These are phyloP conservation scores for Vinca minor DNA, from an alignment of 257 asterid species.

Conservation along the genomic window DNA sequence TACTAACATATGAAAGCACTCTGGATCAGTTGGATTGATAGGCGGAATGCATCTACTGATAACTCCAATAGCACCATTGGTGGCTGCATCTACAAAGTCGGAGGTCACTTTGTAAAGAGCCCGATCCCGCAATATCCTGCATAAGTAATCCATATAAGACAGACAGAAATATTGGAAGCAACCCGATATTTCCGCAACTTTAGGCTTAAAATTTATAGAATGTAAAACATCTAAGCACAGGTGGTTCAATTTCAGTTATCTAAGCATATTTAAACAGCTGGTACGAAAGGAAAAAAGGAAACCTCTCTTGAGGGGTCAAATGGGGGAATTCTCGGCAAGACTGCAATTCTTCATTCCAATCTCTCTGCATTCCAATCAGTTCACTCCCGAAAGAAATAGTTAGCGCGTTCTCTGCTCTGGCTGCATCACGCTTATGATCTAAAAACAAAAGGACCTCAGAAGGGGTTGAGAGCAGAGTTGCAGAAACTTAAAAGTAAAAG, in stretches of 20 bases:
- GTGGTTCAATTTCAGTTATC: constrained; percentile 1
- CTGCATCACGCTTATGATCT: constrained; percentile 95
- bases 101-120: constrained; percentile 88
- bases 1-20: constrained; percentile 89
- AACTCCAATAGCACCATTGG: constrained; percentile 86
- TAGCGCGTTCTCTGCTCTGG: constrained; percentile 82
- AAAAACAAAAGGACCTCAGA: constrained; percentile 24
- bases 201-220: not conserved
- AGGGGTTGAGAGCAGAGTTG: constrained; percentile 13
- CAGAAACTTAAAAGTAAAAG: constrained; percentile 6
- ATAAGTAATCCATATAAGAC: constrained; percentile 6
- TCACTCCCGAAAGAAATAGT: constrained; percentile 90
- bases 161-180: constrained; percentile 1
- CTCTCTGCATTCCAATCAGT: constrained; percentile 97
- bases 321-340: constrained; percentile 93
- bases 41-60: constrained; percentile 88
- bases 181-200: not conserved
- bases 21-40: constrained; percentile 96
- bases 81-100: constrained; percentile 93
- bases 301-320: constrained; percentile 79
- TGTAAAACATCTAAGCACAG: not conserved
- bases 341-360: constrained; percentile 96
- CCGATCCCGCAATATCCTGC: constrained; percentile 86
- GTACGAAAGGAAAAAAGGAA: constrained; percentile 26
- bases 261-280: not conserved